Evolutionary conservation across 1,284 basidiomycete genomes (phyloP).

Genomic region (Fistulina hepatica): DNA sequence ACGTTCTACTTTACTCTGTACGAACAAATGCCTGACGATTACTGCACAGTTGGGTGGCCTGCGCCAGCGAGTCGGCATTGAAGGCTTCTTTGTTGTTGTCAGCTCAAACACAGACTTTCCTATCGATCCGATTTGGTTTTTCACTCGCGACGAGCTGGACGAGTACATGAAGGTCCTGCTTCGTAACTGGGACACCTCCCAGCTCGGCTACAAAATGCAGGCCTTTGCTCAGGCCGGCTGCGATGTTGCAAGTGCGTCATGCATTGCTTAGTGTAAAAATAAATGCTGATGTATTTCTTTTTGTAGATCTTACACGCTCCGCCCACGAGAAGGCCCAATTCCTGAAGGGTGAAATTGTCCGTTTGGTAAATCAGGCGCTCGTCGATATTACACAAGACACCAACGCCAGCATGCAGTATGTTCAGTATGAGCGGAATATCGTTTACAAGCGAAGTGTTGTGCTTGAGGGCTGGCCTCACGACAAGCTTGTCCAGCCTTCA

Average conservation of each 20-base stretch:
- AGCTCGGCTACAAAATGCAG: conserved; percentile 7
- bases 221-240: conserved; percentile 8
- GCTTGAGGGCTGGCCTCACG: conserved; percentile 2
- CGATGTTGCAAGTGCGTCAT: conserved; percentile 4
- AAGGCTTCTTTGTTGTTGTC: conserved; percentile 6
- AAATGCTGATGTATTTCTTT: not conserved
- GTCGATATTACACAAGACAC: not conserved
- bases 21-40: too few relatives aligned
- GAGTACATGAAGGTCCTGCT: too few relatives aligned
- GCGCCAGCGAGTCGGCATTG: conserved; percentile 3
- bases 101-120: conserved; percentile 4
- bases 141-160: not conserved
- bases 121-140: conserved; percentile 1
- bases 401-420: conserved; percentile 1
- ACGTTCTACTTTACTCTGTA: too few relatives aligned
- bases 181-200: conserved; percentile 5
- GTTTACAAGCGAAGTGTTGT: not conserved
- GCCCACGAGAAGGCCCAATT: conserved; percentile 6
- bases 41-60: too few relatives aligned
- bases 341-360: conserved; percentile 2
- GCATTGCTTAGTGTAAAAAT: not conserved
- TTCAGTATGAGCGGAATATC: conserved; percentile 2
- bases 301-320: not conserved
- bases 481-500: conserved; percentile 3
- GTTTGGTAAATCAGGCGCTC: not conserved